phyloP scores from a whole-genome alignment of 2,329 filamentous ascomycete genomes.

The Stagonosporopsis chrysanthemi region DNA sequence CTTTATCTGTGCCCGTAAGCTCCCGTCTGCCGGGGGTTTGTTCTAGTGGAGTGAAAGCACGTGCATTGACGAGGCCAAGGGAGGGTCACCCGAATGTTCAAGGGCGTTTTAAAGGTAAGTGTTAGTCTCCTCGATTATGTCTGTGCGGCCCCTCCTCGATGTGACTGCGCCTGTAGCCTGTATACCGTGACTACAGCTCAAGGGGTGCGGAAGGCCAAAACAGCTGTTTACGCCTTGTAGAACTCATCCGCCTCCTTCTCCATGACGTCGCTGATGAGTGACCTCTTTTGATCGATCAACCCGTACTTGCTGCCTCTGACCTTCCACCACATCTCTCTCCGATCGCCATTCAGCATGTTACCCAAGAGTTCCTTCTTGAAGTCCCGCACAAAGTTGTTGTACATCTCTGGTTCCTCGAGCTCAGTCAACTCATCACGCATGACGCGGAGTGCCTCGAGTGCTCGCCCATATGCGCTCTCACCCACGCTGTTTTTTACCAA shows the following conservation, averaged over 20 bases:
- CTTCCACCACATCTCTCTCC: slow-evolving; percentile 82
- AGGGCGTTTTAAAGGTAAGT: too few species aligned
- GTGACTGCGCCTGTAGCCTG: too few species aligned
- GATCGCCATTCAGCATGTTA: slow-evolving; percentile 76
- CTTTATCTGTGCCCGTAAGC: too few species aligned
- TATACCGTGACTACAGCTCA: background rate
- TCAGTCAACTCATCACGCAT: slow-evolving; percentile 80
- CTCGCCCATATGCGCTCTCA: slow-evolving; percentile 75
- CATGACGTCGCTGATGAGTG: background rate
- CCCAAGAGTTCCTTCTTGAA: slow-evolving; percentile 76
- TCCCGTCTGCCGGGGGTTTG: too few species aligned
- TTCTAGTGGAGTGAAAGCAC: too few species aligned
- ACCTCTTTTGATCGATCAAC: slow-evolving; percentile 66
- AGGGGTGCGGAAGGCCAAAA: too few species aligned
- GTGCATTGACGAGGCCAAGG: too few species aligned
- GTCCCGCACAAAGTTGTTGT: slow-evolving; percentile 74
- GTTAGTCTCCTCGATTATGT: too few species aligned
- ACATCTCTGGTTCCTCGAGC: slow-evolving; percentile 77
- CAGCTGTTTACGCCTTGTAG: slow-evolving; percentile 30
- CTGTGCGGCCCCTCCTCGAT: too few species aligned
- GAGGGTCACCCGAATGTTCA: too few species aligned
- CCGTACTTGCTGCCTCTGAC: slow-evolving; percentile 73
- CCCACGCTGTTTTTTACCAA: slow-evolving; percentile 78
- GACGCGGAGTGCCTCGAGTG: slow-evolving; percentile 76
- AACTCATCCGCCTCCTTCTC: slow-evolving; percentile 63